Evolutionary conservation across 768 basidiomycete genomes (phyloP), one percentile per base, ranked within the genome.

Genomic region (Heimioporus sp.): DNA sequence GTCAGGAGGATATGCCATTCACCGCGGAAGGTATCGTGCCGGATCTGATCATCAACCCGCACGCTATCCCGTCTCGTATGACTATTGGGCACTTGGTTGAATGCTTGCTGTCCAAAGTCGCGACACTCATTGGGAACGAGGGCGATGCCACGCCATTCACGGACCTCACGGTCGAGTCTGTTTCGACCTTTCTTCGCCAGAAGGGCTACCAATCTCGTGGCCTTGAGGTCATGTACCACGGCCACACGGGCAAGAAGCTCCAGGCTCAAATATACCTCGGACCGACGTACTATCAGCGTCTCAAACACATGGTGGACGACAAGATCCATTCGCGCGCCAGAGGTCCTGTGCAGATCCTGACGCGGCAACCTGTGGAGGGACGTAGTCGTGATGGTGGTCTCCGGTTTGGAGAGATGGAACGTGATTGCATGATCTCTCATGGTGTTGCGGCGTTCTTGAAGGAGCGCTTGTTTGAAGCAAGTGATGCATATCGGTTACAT

Each of bases 341-440:
- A 70, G 97, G 97, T 13, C 97, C 97, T 5, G 92, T 99, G 10
- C 97, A 99, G 69, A 99, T 98, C 62, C 72, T 99, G 62, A 99
- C 96, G 31, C 76, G 97, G 44, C 97, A 99, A 65, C 97, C 97
- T 12, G 97, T 99, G 15, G 97, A 99, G 68, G 97, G 97, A 81
- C 82, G 97, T 72, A 93, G 90, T 81, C 83, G 97, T 74, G 97
- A 98, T 65, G 97, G 97, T 77, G 97, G 97, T 71, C 74, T 99
- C 57, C 93, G 97, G 64, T 99, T 99, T 78, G 97, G 97, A 79
- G 97, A 99, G 80, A 99, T 99, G 97, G 97, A 99, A 68, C 91
- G 93, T 69, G 96, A 98, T 82, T 98, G 97, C 70, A 99, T 99
- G 97, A 96, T 99, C 55, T 97, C 97, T 20, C 97, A 99, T 75